Conservation (phyloP, 2,329 filamentous ascomycete species). For the Penicillium crustosum region DNA sequence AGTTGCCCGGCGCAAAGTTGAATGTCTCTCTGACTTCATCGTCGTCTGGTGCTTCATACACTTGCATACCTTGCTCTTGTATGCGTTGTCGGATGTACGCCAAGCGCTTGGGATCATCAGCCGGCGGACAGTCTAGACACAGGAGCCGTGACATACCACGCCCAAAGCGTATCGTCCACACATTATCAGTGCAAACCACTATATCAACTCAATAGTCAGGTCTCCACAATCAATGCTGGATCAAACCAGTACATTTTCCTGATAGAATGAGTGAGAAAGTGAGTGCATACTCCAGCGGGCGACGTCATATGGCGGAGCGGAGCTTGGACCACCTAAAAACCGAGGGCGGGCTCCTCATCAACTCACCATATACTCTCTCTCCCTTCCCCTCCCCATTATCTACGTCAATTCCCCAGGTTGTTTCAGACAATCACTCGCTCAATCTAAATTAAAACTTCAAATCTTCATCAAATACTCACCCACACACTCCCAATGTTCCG, state of each 20-base stretch:
- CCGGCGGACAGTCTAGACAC: not conserved
- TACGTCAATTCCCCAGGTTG: not conserved
- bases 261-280: not conserved
- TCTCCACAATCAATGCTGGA: too few relatives aligned
- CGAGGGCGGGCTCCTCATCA: constrained; percentile 13
- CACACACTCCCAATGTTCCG: constrained; percentile 25
- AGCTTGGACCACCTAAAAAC: constrained; percentile 30
- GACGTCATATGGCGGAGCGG: constrained; percentile 31
- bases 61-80: constrained; percentile 70
- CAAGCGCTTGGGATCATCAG: constrained; percentile 59
- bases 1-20: constrained; percentile 88
- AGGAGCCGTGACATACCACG: constrained; percentile 50
- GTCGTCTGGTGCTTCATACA: constrained; percentile 70
- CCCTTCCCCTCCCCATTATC: constrained; percentile 1
- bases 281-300: constrained; percentile 7
- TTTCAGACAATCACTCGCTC: not conserved
- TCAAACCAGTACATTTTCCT: not conserved
- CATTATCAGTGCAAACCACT: constrained; percentile 48
- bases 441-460: not conserved
- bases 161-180: constrained; percentile 67
- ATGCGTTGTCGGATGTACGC: constrained; percentile 73
- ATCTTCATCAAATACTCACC: not conserved
- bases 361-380: constrained; percentile 6
- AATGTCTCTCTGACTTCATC: constrained; percentile 72
- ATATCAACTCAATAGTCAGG: not conserved